Conservation (phyloP, 805 yeast genomes). For the Debaryomyces hansenii region DNA sequence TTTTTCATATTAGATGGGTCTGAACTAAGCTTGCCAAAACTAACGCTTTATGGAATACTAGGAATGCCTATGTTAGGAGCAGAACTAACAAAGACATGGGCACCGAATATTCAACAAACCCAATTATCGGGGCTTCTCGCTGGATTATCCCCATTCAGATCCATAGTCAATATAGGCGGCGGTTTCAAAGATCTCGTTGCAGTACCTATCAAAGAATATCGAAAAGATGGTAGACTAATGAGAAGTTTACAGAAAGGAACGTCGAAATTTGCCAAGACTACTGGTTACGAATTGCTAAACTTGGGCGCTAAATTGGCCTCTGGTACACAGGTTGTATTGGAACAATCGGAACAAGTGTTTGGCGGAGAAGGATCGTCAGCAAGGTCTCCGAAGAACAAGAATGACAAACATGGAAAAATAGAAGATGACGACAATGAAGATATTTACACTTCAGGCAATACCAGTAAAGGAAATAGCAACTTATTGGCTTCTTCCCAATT, state of each 20-base stretch:
- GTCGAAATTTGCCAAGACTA: slow-evolving; percentile 66
- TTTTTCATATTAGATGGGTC: slow-evolving; percentile 89
- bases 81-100: slow-evolving; percentile 70
- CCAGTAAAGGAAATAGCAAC: slow-evolving; percentile 8
- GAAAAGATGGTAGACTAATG: slow-evolving; percentile 66
- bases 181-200: slow-evolving; percentile 74
- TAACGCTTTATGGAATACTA: slow-evolving; percentile 69
- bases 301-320: slow-evolving; percentile 84
- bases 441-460: not conserved
- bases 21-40: slow-evolving; percentile 59
- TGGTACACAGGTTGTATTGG: slow-evolving; percentile 82
- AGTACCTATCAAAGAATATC: slow-evolving; percentile 73
- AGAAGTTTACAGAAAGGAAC: slow-evolving; percentile 78
- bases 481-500: slow-evolving; percentile 27
- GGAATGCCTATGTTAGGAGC: slow-evolving; percentile 66
- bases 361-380: slow-evolving; percentile 72
- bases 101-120: slow-evolving; percentile 80
- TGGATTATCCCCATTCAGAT: slow-evolving; percentile 80
- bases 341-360: slow-evolving; percentile 72
- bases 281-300: slow-evolving; percentile 77
- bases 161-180: slow-evolving; percentile 73
- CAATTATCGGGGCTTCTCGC: slow-evolving; percentile 80
- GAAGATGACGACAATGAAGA: slow-evolving; percentile 7
- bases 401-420: slow-evolving; percentile 5
- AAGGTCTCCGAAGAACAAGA: slow-evolving; percentile 22